Percentiles rank a stretch among this genome's conserved stretches.
Conservation (phyloP, 495 filamentous ascomycete species). For the Hypoxylon cercidicola region DNA sequence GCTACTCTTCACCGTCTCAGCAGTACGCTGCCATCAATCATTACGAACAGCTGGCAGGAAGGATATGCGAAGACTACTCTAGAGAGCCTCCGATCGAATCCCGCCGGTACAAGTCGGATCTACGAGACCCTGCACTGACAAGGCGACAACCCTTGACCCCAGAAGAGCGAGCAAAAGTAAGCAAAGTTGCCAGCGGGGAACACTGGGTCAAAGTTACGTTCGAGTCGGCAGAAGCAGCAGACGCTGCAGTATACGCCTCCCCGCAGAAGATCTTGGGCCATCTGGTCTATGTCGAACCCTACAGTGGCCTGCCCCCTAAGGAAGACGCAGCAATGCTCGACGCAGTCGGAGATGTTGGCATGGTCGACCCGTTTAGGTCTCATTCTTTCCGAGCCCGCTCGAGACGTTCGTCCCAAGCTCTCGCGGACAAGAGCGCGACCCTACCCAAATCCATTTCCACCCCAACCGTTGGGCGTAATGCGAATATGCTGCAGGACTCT, state of each 20-base stretch:
- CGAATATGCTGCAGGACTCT: constrained; percentile 24
- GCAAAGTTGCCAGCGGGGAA: constrained; percentile 77
- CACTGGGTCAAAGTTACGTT: constrained; percentile 96
- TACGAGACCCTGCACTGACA: constrained; percentile 71
- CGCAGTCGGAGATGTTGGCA: constrained; percentile 49
- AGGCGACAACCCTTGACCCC: constrained; percentile 67
- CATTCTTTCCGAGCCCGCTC: constrained; percentile 16
- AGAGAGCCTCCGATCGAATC: constrained; percentile 70
- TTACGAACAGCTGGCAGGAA: constrained; percentile 81
- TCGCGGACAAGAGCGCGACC: constrained; percentile 12
- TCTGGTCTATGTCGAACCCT: constrained; percentile 80
- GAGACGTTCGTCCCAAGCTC: constrained; percentile 30
- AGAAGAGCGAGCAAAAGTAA: constrained; percentile 78
- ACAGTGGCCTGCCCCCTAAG: constrained; percentile 73
- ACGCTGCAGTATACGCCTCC: constrained; percentile 76
- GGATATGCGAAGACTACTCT: constrained; percentile 91
- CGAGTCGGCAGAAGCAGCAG: constrained; percentile 81
- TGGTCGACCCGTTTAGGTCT: constrained; percentile 32
- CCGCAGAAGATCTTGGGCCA: constrained; percentile 82
- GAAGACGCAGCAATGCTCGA: constrained; percentile 69
- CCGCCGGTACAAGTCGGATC: constrained; percentile 66
- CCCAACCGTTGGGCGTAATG: neutral
- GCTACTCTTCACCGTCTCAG: constrained; percentile 73
- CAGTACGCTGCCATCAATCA: constrained; percentile 88
- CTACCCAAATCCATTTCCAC: constrained; percentile 11